These are phyloP conservation scores for Microbotryum violaceum DNA, from an alignment of 1,284 basidiomycete genomes.

Conservation along the genomic window DNA sequence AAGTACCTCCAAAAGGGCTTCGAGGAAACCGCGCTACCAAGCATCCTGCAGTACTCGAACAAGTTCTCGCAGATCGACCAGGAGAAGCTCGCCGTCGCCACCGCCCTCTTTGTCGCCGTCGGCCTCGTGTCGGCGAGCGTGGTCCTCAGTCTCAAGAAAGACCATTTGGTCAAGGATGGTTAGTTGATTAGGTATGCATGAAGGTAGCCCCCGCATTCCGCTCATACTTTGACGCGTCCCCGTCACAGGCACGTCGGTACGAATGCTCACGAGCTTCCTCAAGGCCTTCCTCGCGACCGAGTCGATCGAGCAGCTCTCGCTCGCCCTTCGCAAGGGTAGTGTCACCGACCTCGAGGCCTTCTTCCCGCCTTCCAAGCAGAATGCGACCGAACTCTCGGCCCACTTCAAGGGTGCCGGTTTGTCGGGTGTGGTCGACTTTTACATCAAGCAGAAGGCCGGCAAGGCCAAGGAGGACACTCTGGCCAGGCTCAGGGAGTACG, in stretches of 20 bases:
- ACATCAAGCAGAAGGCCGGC: slow-evolving; percentile 73
- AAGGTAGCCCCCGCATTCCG: neutral
- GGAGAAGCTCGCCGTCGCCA: slow-evolving; percentile 72
- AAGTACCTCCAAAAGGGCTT: slow-evolving; percentile 96
- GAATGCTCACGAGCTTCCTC: slow-evolving; percentile 70
- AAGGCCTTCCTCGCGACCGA: slow-evolving; percentile 58
- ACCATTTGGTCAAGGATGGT: slow-evolving; percentile 92
- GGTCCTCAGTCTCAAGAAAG: slow-evolving; percentile 75
- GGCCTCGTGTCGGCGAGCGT: slow-evolving; percentile 66
- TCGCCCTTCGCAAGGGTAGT: slow-evolving; percentile 67
- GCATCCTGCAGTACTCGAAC: slow-evolving; percentile 65
- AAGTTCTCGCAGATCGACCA: slow-evolving; percentile 40
- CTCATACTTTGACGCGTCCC: slow-evolving; percentile 5
- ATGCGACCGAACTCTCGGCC: slow-evolving; percentile 63
- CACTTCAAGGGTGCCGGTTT: slow-evolving; percentile 76
- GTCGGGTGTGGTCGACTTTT: slow-evolving; percentile 77
- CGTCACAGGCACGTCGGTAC: slow-evolving; percentile 52
- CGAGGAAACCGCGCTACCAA: slow-evolving; percentile 73
- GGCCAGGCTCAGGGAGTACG: slow-evolving; percentile 51
- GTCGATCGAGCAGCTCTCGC: slow-evolving; percentile 51
- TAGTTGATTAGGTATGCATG: slow-evolving; percentile 25
- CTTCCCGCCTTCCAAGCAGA: slow-evolving; percentile 75
- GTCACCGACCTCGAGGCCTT: slow-evolving; percentile 78
- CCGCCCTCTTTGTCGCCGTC: slow-evolving; percentile 72
- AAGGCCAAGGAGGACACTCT: slow-evolving; percentile 53